Percentiles rank a stretch among this genome's conserved stretches.
Conservation (phyloP, 75 land plant species). For the Cunninghamia lanceolata region DNA sequence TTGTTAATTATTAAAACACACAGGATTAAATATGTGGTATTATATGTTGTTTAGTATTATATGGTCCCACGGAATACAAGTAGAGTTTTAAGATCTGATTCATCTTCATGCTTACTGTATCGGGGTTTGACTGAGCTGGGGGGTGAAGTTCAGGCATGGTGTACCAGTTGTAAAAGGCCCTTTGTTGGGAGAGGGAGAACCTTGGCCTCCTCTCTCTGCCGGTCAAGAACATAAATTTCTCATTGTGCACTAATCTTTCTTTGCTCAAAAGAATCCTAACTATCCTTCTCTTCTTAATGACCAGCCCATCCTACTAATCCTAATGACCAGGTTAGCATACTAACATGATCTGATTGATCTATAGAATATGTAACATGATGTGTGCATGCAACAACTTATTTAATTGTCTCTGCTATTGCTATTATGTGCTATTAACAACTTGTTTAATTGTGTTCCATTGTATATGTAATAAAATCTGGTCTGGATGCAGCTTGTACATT, state of each 20-base stretch:
- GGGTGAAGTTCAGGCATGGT: no score
- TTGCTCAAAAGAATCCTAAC: neutral
- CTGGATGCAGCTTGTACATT: slow-evolving; percentile 90
- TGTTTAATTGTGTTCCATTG: slow-evolving; percentile 5
- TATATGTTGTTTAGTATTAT: neutral
- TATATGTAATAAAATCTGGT: neutral
- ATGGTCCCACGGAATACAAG: neutral
- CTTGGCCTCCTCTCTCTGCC: no score
- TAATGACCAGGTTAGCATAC: no score
- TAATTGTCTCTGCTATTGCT: neutral
- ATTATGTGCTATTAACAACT: neutral
- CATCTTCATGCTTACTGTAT: no score
- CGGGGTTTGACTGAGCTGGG: no score
- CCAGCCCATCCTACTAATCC: no score
- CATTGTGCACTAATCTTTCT: neutral
- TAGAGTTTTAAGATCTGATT: neutral
- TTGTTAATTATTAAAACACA: neutral
- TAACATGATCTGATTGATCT: no score
- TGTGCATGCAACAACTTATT: neutral
- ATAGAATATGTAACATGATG: no score
- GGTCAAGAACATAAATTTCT: neutral
- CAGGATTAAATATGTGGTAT: neutral
- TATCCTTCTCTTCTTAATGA: no score
- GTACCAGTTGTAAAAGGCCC: no score
- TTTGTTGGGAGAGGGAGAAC: no score